Conservation (phyloP, 768 basidiomycete species). For the Candolleomyces efflorescens region DNA sequence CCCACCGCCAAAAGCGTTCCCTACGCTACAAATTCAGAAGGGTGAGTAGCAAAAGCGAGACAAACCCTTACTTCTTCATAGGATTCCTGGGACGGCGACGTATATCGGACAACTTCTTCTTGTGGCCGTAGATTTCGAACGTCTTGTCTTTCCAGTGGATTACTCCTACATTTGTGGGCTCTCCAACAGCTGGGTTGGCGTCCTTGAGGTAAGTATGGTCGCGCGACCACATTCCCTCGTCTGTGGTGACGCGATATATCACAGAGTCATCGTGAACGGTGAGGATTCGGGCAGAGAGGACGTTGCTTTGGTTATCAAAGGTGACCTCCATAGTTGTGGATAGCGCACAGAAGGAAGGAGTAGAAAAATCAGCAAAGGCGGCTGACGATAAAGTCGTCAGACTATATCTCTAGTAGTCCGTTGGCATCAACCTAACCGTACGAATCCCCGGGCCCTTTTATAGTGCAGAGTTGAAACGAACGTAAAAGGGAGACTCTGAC, state of each 20-base stretch:
- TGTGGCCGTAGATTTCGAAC: conserved; percentile 41
- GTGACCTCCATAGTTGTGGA: conserved; percentile 39
- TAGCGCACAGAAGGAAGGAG: neutral
- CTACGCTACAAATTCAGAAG: conserved; percentile 17
- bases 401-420: neutral
- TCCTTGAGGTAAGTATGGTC: conserved; percentile 43
- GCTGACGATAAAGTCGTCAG: neutral
- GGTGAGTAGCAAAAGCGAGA: neutral
- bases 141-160: conserved; percentile 49
- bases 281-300: conserved; percentile 40
- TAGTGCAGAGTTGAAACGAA: too few species aligned
- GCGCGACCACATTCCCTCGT: conserved; percentile 38
- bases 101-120: conserved; percentile 35
- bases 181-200: conserved; percentile 36
- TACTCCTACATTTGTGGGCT: conserved; percentile 34
- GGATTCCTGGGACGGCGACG: conserved; percentile 29
- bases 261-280: conserved; percentile 40
- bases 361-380: neutral
- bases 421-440: neutral
- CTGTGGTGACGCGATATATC: conserved; percentile 41
- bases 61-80: neutral
- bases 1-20: conserved; percentile 43
- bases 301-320: conserved; percentile 48
- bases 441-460: too few species aligned
- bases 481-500: too few species aligned